Base-by-base conservation (phyloP, 2,329 filamentous ascomycete genomes). In the Madurella mycetomatis region DNA sequence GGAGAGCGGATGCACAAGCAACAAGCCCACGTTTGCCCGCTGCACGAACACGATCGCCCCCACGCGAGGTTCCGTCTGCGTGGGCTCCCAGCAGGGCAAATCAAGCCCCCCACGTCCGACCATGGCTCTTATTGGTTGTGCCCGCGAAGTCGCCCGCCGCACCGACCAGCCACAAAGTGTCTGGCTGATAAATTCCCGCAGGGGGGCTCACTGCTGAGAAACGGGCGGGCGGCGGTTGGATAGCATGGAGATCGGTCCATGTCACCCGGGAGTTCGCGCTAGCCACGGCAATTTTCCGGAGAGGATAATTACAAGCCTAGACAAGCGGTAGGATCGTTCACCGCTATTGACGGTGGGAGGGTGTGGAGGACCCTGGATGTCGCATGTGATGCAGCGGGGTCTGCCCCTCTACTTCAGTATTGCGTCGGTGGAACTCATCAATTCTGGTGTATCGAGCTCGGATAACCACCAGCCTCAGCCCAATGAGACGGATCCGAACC, bases 81-180 rank as follows among this genome's bases (percentile, higher is more conserved):
- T 25, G 25, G 25, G 25, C 25, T n/a, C n/a, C n/a, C 25, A 4
- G 25, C 25, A 7, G 25, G 3, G 25, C 25, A 17, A 46, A n/a
- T 43, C 41, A 25, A 51, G 45, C 25, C 54, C 57, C 57, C 57
- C 57, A 57, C 57, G 51, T 25, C 43, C 15, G 16, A 8, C n/a
- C 5, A 7, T n/a, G 7, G 11, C 17, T 42, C 31, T 55, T n/a
- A 57, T 57, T 55, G 55, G 55, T 16, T n/a, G 9, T 31, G 15
- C 1, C 37, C 30, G 17, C 30, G 30, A 37, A 4, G 25, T 25
- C 25, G 25, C 25, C 25, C 25, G 25, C 7, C 25, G 25, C 25
- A 25, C 25, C 25, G 18, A 47, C 30, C 48, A 55, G 31, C 40
- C 32, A 43, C 42, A 42, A 18, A 37, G 42, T 3, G 19, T 30